phyloP scores from a whole-genome alignment of 352 stramenopile species.

The Elongisporangium anandrum region DNA sequence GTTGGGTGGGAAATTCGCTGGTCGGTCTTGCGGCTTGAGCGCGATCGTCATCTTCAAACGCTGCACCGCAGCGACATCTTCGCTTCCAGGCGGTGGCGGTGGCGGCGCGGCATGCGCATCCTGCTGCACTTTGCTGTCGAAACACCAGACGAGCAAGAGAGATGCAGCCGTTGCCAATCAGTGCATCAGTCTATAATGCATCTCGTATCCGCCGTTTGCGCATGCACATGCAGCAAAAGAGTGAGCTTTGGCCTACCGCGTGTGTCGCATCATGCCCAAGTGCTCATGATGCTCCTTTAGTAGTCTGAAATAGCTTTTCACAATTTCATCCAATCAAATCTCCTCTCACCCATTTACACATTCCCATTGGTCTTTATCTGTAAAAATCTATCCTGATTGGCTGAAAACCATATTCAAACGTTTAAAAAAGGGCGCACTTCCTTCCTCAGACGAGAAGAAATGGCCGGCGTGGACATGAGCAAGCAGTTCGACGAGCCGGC shows the following conservation, averaged over 20 bases:
- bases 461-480: conserved; percentile 10
- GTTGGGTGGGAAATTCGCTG: conserved; percentile 26
- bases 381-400: conserved; percentile 9
- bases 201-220: too few relatives aligned
- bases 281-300: background rate
- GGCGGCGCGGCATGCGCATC: background rate
- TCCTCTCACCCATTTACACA: background rate
- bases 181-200: too few relatives aligned
- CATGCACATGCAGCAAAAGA: too few relatives aligned
- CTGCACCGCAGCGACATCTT: conserved; percentile 18
- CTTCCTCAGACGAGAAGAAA: background rate
- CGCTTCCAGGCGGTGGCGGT: background rate
- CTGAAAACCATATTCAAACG: conserved; percentile 14
- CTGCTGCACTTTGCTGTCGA: conserved; percentile 7
- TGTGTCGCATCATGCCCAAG: background rate
- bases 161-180: background rate
- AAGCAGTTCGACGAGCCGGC: conserved; percentile 30
- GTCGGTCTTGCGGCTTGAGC: conserved; percentile 47
- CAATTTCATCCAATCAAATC: background rate
- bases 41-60: conserved; percentile 50
- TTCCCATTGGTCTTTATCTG: background rate
- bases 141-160: background rate
- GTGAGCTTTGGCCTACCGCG: background rate
- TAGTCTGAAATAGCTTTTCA: background rate
- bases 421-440: conserved; percentile 12